Evolutionary conservation across 73 alveolate species (phyloP).

Genomic region (Tetrahymena thermophila): DNA sequence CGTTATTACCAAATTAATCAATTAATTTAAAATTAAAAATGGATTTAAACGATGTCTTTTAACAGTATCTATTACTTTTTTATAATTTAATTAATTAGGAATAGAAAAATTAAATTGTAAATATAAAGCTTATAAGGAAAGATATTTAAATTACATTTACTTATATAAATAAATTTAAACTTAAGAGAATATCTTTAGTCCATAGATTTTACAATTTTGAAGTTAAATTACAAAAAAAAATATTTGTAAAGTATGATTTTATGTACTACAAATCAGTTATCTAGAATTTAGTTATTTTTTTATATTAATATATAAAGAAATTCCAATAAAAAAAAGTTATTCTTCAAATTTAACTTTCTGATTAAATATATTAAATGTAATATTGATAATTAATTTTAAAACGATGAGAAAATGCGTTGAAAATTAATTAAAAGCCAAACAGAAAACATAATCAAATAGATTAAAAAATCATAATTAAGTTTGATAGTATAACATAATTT

Average conservation of each 20-base stretch:
- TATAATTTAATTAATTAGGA: too few relatives aligned
- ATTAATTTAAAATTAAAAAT: too few relatives aligned
- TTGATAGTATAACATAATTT: not conserved
- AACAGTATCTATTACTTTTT: not conserved
- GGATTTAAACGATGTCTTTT: not conserved
- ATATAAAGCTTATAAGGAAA: not conserved
- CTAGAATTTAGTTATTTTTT: too few relatives aligned
- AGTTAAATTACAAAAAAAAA: too few relatives aligned
- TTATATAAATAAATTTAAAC: too few relatives aligned
- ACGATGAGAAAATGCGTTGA: not conserved
- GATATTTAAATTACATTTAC: not conserved
- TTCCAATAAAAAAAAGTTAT: not conserved
- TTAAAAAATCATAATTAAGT: not conserved
- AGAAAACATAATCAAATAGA: not conserved
- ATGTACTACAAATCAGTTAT: too few relatives aligned
- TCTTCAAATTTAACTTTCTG: not conserved
- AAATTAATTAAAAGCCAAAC: not conserved
- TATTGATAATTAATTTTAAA: not conserved
- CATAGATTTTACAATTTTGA: too few relatives aligned
- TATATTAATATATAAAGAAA: too few relatives aligned
- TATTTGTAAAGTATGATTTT: too few relatives aligned
- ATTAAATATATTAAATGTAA: too few relatives aligned
- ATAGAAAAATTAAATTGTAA: not conserved
- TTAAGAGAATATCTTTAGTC: not conserved
- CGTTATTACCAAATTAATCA: too few relatives aligned